These are phyloP conservation scores for Phytophthora vignae DNA, from an alignment of 352 stramenopile genomes.

Conservation along the genomic window DNA sequence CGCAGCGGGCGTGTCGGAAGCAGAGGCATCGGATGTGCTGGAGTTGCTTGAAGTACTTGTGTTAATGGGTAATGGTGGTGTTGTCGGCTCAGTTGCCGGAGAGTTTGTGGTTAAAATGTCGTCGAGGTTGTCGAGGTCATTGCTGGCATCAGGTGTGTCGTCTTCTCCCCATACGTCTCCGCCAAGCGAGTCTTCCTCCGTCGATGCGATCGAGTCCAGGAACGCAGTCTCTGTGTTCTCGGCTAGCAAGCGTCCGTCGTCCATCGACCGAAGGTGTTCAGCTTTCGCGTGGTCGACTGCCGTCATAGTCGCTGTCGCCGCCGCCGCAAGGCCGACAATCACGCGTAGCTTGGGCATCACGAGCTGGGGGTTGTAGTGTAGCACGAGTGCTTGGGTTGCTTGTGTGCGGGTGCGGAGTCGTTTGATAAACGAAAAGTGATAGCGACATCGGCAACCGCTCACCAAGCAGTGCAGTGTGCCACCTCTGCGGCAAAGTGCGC, in stretches of 20 bases:
- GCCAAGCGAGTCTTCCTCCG: background rate
- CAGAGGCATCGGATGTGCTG: background rate
- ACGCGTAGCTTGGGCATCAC: slow-evolving; percentile 27
- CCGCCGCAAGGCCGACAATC: slow-evolving; percentile 16
- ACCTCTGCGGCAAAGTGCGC: background rate
- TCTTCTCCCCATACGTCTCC: slow-evolving; percentile 4
- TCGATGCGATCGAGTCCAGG: slow-evolving; percentile 10
- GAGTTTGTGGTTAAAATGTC: background rate
- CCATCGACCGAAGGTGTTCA: slow-evolving; percentile 13
- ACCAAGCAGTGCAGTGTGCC: background rate
- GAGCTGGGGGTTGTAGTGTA: background rate
- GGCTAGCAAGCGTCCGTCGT: slow-evolving; percentile 4
- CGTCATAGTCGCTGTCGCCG: slow-evolving; percentile 18
- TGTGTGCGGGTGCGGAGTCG: background rate
- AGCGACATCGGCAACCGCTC: background rate
- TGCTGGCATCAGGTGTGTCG: background rate
- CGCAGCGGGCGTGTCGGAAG: background rate
- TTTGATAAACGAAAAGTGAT: slow-evolving; percentile 22
- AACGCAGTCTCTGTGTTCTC: slow-evolving; percentile 9
- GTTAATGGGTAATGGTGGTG: background rate
- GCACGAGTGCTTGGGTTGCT: background rate
- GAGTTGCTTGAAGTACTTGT: background rate
- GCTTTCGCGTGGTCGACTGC: slow-evolving; percentile 9
- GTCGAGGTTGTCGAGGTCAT: background rate
- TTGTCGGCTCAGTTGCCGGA: background rate